Percentiles rank a stretch among this genome's conserved stretches.
Evolutionary conservation across 768 basidiomycete species (phyloP).

Genomic region (Imleria badia): DNA sequence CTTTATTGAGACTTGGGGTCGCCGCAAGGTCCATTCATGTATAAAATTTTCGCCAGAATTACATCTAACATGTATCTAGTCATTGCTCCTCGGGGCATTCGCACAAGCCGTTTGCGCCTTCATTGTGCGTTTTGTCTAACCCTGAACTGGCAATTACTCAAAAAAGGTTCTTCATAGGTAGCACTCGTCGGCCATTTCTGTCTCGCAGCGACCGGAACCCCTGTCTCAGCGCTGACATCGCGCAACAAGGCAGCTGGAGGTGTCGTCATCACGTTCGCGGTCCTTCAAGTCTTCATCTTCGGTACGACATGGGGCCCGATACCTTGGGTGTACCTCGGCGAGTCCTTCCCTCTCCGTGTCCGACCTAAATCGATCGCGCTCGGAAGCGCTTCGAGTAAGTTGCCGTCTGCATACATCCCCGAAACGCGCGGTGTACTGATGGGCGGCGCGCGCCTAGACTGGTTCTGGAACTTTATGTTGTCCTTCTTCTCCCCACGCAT

Average conservation of each 20-base stretch:
- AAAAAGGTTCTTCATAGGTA: slow-evolving; percentile 42
- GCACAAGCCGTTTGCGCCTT: slow-evolving; percentile 60
- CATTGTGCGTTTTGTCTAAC: slow-evolving; percentile 43
- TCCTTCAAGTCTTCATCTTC: slow-evolving; percentile 73
- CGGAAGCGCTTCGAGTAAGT: slow-evolving; percentile 56
- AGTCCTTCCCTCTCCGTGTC: slow-evolving; percentile 80
- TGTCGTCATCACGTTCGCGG: slow-evolving; percentile 69
- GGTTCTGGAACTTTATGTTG: slow-evolving; percentile 77
- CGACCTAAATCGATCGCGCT: slow-evolving; percentile 76
- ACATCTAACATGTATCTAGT: slow-evolving; percentile 34
- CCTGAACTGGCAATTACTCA: background rate
- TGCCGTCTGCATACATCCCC: background rate
- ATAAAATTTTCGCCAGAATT: background rate
- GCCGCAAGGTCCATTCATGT: slow-evolving; percentile 49
- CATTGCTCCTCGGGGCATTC: slow-evolving; percentile 63
- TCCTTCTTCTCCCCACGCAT: slow-evolving; percentile 73
- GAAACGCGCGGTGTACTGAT: slow-evolving; percentile 7
- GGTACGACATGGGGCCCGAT: slow-evolving; percentile 78
- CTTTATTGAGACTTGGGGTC: slow-evolving; percentile 74
- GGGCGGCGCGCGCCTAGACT: slow-evolving; percentile 32
- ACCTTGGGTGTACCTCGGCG: slow-evolving; percentile 76
- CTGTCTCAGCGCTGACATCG: slow-evolving; percentile 45
- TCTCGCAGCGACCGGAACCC: slow-evolving; percentile 53
- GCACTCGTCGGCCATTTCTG: slow-evolving; percentile 71
- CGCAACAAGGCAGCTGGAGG: slow-evolving; percentile 63